phyloP scores from a whole-genome alignment of 345 rosid genomes.

The Rhizophora mangle region DNA sequence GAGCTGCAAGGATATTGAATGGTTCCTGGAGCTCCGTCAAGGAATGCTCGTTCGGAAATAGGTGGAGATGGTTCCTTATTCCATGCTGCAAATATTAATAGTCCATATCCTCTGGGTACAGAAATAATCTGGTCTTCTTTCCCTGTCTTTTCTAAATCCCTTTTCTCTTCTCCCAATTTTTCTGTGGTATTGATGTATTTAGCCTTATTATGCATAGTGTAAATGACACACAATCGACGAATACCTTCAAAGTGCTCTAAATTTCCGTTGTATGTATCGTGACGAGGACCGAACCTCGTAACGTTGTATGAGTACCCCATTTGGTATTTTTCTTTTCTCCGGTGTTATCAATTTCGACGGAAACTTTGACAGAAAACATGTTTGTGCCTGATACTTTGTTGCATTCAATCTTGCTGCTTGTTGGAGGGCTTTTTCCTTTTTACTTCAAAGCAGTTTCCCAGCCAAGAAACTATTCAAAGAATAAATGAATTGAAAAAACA shows the following conservation, averaged over 20 bases:
- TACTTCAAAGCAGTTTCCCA: too few relatives aligned
- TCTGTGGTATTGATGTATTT: neutral
- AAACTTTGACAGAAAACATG: too few relatives aligned
- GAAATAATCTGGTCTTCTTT: neutral
- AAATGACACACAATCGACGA: neutral
- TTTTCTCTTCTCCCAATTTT: neutral
- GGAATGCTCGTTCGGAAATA: conserved; percentile 23
- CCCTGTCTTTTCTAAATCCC: neutral
- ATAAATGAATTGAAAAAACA: too few relatives aligned
- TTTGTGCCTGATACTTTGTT: too few relatives aligned
- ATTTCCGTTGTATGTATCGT: too few relatives aligned
- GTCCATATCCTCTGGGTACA: neutral
- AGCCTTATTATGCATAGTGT: neutral
- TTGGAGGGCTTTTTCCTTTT: too few relatives aligned
- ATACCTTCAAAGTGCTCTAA: neutral
- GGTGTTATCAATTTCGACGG: too few relatives aligned
- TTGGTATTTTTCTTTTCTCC: too few relatives aligned
- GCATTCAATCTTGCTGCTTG: too few relatives aligned
- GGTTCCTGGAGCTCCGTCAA: conserved; percentile 25
- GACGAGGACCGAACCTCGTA: too few relatives aligned
- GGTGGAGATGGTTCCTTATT: conserved; percentile 39
- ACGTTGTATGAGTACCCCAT: too few relatives aligned
- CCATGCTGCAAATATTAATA: neutral
- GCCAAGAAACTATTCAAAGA: too few relatives aligned
- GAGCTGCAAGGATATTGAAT: conserved; percentile 16